Evolutionary conservation across 2,329 filamentous ascomycete species (phyloP).

Genomic region (Sporothrix variecibatus): DNA sequence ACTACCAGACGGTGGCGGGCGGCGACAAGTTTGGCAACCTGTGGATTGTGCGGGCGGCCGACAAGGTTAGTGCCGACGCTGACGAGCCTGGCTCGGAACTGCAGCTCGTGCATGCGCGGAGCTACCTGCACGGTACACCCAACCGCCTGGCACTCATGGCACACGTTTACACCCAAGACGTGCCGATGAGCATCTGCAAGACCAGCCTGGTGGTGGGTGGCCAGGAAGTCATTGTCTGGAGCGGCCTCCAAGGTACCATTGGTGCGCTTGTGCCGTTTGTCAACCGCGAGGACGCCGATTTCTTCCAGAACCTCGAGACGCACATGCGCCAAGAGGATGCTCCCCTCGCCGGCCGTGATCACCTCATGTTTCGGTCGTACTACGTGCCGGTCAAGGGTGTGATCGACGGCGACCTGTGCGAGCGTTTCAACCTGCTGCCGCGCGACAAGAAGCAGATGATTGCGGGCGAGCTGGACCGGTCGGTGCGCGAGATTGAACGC

Average conservation of each 20-base stretch:
- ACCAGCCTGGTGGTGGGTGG: conserved; percentile 88
- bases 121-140: conserved; percentile 86
- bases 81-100: conserved; percentile 90
- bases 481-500: conserved; percentile 88
- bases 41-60: conserved; percentile 85
- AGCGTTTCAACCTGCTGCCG: conserved; percentile 80
- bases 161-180: conserved; percentile 89
- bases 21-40: conserved; percentile 98
- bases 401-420: conserved; percentile 95
- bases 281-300: conserved; percentile 90
- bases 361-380: conserved; percentile 93
- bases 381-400: conserved; percentile 95
- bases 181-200: conserved; percentile 87
- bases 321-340: conserved; percentile 84
- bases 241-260: conserved; percentile 89
- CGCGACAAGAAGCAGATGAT: conserved; percentile 95
- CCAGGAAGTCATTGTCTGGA: conserved; percentile 89
- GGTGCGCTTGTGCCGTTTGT: conserved; percentile 92
- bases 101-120: conserved; percentile 85
- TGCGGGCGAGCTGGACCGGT: conserved; percentile 87
- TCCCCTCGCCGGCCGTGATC: conserved; percentile 86
- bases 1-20: conserved; percentile 93
- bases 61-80: conserved; percentile 82
- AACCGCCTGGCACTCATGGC: conserved; percentile 82
- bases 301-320: conserved; percentile 92